Evolutionary conservation across 805 yeast species (phyloP).

Genomic region (Barnettozyma populi): DNA sequence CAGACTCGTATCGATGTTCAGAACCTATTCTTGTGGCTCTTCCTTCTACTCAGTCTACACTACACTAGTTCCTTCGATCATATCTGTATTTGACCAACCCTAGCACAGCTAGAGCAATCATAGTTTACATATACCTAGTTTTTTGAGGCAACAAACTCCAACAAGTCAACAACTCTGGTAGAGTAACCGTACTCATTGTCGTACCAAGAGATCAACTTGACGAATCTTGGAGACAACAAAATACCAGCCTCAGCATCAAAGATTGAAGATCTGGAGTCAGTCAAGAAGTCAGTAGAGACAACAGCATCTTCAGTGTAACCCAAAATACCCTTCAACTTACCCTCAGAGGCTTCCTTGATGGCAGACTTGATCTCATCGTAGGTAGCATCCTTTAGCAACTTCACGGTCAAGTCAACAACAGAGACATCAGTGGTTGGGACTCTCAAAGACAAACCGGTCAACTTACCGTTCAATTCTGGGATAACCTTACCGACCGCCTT

Average conservation of each 20-base stretch:
- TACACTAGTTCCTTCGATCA: not conserved
- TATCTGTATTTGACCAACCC: not conserved
- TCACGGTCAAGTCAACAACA: slow-evolving; percentile 66
- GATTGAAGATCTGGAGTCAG: slow-evolving; percentile 58
- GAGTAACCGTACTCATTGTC: slow-evolving; percentile 75
- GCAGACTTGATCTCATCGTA: slow-evolving; percentile 60
- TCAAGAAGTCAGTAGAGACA: slow-evolving; percentile 64
- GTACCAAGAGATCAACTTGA: slow-evolving; percentile 68
- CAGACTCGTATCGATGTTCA: no score
- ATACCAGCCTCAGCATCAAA: slow-evolving; percentile 68
- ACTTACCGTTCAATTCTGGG: slow-evolving; percentile 66
- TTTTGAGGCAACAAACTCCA: slow-evolving; percentile 49
- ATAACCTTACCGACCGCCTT: slow-evolving; percentile 73
- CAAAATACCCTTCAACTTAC: slow-evolving; percentile 54
- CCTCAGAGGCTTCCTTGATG: slow-evolving; percentile 54
- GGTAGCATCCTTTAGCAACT: slow-evolving; percentile 50
- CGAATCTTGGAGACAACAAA: slow-evolving; percentile 64
- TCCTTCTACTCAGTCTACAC: no score
- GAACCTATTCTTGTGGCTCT: no score
- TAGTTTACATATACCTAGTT: slow-evolving; percentile 2
- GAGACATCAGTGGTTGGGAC: slow-evolving; percentile 72
- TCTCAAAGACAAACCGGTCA: slow-evolving; percentile 71
- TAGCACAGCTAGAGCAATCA: not conserved
- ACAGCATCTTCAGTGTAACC: slow-evolving; percentile 71
- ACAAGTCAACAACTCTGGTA: slow-evolving; percentile 69